Percentiles rank a stretch among this genome's conserved stretches.
These are phyloP conservation scores for Niebla homalea DNA, from an alignment of 495 filamentous ascomycete genomes.

Conservation along the genomic window DNA sequence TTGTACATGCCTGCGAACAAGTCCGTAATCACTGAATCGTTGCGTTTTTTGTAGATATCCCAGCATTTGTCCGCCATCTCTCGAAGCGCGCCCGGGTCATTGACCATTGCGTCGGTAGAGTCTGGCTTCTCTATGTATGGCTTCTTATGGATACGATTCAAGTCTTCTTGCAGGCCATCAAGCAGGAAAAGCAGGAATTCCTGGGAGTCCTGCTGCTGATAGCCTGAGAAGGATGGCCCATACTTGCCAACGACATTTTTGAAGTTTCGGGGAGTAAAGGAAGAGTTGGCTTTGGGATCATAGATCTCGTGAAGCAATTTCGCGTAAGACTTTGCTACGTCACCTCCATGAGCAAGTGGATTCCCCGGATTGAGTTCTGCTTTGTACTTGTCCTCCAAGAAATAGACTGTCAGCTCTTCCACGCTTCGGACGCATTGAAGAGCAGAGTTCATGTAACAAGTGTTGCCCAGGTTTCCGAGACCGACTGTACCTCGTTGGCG, in stretches of 20 bases:
- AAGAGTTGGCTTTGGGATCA: conserved; percentile 38
- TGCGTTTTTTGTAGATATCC: conserved; percentile 82
- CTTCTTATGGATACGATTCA: conserved; percentile 88
- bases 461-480: conserved; percentile 83
- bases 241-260: conserved; percentile 68
- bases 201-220: conserved; percentile 92
- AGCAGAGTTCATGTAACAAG: conserved; percentile 98
- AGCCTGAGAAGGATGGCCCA: conserved; percentile 78
- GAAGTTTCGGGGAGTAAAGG: conserved; percentile 61
- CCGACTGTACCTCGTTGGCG: conserved; percentile 63
- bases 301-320: conserved; percentile 62
- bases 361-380: conserved; percentile 73
- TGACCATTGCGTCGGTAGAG: conserved; percentile 91
- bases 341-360: conserved; percentile 67
- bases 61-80: conserved; percentile 78
- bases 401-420: conserved; percentile 84
- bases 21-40: conserved; percentile 89
- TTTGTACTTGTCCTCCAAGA: conserved; percentile 62
- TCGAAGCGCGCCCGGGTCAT: conserved; percentile 59
- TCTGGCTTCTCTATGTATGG: conserved; percentile 97
- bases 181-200: conserved; percentile 95
- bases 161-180: conserved; percentile 86
- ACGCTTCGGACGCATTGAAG: conserved; percentile 85
- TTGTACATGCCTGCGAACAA: conserved; percentile 97
- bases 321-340: conserved; percentile 71